Evolutionary conservation across 2,329 filamentous ascomycete genomes (phyloP).

Genomic region (Alternaria consortialis): DNA sequence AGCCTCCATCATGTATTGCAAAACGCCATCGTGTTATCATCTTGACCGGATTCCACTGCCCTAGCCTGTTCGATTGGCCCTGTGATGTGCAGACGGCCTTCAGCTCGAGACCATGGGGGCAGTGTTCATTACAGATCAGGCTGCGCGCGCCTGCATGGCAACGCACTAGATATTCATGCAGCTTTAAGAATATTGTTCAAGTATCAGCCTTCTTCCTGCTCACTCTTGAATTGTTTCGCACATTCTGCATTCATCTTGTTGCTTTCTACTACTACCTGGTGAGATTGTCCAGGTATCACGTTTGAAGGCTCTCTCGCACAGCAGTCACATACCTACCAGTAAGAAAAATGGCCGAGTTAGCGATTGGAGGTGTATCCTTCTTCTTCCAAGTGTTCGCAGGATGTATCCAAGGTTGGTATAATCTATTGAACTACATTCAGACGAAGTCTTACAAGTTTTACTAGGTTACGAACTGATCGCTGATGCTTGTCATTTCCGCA

Average conservation of each 20-base stretch:
- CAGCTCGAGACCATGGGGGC: slow-evolving; percentile 32
- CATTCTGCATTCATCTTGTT: background rate
- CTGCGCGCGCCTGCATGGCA: slow-evolving; percentile 24
- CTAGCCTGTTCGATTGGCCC: slow-evolving; percentile 22
- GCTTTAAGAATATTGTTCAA: slow-evolving; percentile 29
- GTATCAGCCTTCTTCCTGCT: slow-evolving; percentile 26
- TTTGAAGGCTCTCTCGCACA: background rate
- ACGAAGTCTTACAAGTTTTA: background rate
- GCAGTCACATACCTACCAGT: background rate
- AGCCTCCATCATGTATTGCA: slow-evolving; percentile 2
- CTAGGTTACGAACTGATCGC: slow-evolving; percentile 51
- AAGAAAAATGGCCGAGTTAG: slow-evolving; percentile 31
- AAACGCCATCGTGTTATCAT: slow-evolving; percentile 2
- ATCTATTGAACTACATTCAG: background rate
- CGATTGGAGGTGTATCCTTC: slow-evolving; percentile 42
- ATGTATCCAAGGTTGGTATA: slow-evolving; percentile 44
- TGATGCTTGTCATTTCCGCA: slow-evolving; percentile 46
- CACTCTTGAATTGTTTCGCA: background rate
- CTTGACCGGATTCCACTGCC: slow-evolving; percentile 21
- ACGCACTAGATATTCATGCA: slow-evolving; percentile 6
- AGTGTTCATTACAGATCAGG: slow-evolving; percentile 32
- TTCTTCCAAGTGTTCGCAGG: slow-evolving; percentile 51
- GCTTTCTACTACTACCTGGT: background rate
- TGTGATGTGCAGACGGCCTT: slow-evolving; percentile 29
- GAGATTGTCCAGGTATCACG: background rate